These are phyloP conservation scores for Sphagnum fallax DNA, from an alignment of 228 moss, liverwort and hornwort species.

Conservation along the genomic window DNA sequence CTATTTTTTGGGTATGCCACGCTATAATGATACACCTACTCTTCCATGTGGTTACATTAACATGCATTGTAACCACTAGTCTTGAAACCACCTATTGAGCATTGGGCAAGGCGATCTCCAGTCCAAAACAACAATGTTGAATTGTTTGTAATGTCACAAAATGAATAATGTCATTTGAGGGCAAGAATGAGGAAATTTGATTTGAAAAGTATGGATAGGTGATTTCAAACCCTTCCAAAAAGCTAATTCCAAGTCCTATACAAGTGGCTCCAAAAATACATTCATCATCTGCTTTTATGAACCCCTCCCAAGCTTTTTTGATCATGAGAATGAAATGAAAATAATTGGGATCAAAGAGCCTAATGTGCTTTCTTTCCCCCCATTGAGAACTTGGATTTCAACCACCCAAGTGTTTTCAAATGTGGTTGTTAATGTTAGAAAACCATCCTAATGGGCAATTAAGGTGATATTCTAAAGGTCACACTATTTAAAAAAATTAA, in stretches of 20 bases:
- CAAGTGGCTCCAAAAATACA: background rate
- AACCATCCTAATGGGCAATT: conserved; percentile 1
- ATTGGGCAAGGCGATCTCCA: too few species aligned
- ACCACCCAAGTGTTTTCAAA: background rate
- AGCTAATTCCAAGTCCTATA: background rate
- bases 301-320: background rate
- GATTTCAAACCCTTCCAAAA: background rate
- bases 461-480: background rate
- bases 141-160: background rate
- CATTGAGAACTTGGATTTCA: background rate
- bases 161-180: background rate
- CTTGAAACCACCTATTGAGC: too few species aligned
- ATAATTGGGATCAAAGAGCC: background rate
- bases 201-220: background rate
- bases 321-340: background rate
- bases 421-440: background rate
- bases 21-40: background rate
- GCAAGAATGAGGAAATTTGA: background rate
- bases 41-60: too few species aligned
- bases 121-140: too few species aligned
- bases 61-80: too few species aligned
- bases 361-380: background rate
- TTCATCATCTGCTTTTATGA: background rate
- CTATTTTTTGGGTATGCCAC: background rate
- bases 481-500: background rate